A percentile compares a stretch with the other conserved stretches of the same genome.
Evolutionary conservation across 495 filamentous ascomycete genomes (phyloP).

Genomic region (Lophium mytilinum): DNA sequence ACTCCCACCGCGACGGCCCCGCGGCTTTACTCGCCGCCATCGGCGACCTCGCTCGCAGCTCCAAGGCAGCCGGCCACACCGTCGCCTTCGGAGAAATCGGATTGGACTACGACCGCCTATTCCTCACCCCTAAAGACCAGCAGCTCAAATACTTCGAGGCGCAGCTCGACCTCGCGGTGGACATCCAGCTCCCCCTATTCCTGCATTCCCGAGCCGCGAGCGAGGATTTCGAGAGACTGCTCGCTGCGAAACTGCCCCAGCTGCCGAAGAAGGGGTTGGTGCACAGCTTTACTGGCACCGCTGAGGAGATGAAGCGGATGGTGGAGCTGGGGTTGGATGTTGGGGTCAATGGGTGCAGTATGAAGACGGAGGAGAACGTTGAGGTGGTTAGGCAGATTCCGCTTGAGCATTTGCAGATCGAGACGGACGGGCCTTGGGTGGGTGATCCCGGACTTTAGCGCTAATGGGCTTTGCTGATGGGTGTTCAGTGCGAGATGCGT

Average conservation of each 20-base stretch:
- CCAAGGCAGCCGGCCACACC: constrained; percentile 42
- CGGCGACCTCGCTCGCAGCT: constrained; percentile 44
- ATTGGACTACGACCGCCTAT: constrained; percentile 88
- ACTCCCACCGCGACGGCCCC: constrained; percentile 48
- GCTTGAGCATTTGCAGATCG: constrained; percentile 69
- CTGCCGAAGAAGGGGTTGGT: constrained; percentile 71
- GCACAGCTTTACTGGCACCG: constrained; percentile 82
- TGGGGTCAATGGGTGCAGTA: constrained; percentile 82
- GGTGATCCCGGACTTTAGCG: not conserved
- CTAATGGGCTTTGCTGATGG: not conserved
- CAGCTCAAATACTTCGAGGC: constrained; percentile 79
- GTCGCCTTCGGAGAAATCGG: constrained; percentile 94
- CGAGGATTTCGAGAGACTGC: constrained; percentile 66
- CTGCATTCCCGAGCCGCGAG: constrained; percentile 81
- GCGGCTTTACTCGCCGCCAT: constrained; percentile 45
- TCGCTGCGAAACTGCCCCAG: constrained; percentile 43
- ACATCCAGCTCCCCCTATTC: constrained; percentile 77
- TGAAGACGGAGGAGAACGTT: constrained; percentile 87
- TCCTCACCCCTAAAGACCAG: constrained; percentile 62
- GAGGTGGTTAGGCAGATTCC: constrained; percentile 69
- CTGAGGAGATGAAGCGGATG: constrained; percentile 70
- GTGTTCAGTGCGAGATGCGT: constrained; percentile 51
- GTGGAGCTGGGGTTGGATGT: constrained; percentile 72
- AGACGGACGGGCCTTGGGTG: constrained; percentile 91
- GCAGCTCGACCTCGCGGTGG: constrained; percentile 70